Base-by-base conservation (phyloP, 2,329 filamentous ascomycete species). In the Aspergillus neoniger region DNA sequence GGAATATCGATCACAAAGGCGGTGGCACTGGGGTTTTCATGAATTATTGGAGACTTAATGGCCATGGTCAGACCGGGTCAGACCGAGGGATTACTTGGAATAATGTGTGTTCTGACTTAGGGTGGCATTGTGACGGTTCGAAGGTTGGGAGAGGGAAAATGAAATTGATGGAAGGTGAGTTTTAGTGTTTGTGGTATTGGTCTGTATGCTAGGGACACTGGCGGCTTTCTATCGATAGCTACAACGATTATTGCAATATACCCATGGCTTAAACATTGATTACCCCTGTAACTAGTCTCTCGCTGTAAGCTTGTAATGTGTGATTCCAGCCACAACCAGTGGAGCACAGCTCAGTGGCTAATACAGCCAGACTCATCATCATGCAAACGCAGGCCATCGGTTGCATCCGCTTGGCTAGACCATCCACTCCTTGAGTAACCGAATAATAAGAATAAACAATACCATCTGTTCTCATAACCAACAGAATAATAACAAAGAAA, bases 1-100 rank as follows among this genome's bases (percentile, higher is more conserved):
- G 86, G 86, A 9, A 87, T 82, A 67, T 88, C 86, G 30, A 88
- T 67, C 19, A 88, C 71, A 15, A 80, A 80, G 32, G 83, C 67
- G 5, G 79, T 80, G 7, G 72, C 60, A 4, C 76, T 67, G 1
- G 67, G 54, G 61, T 82, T 84, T 60, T 82, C 78, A 70, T 83
- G 86, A 47, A 88, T 74, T 41, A 87, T 81, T 14, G 75, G 65
- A 17, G 72, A 68, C 12, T 57, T 36, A 39, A 60, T 28, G 48
- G 51, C 52, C 38, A 61, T 66, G 44, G 10, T 50, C 25, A 17
- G 17, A 36, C 50, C 51, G 55, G 28, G 44, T 43, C 17, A 7
- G 23, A 17, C 19, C 23, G 10, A 12, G 36, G 5, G 21, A 21
- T n/a, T 32, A 14, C 19, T 5, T 25, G 32, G 1, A 5, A 15